phyloP scores from a whole-genome alignment of 1,139 yeast species.

The Yamadazyma atmosphaerica region DNA sequence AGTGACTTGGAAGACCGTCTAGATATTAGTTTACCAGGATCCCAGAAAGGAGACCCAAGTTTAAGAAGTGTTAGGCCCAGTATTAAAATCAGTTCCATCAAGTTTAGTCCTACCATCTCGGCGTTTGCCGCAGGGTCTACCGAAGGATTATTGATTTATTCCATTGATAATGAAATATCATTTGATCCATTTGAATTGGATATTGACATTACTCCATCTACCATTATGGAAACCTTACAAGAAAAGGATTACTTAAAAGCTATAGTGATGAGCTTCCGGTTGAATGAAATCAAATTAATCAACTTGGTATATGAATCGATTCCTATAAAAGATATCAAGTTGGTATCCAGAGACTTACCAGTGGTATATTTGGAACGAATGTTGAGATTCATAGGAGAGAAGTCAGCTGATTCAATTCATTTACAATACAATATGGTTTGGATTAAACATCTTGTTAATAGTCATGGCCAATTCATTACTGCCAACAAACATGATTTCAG shows the following conservation, averaged over 20 bases:
- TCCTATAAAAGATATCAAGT: conserved; percentile 70
- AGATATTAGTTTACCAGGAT: conserved; percentile 82
- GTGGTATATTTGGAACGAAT: conserved; percentile 70
- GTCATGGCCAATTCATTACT: conserved; percentile 78
- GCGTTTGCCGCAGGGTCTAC: conserved; percentile 96
- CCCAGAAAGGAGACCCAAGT: conserved; percentile 85
- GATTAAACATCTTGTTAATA: conserved; percentile 66
- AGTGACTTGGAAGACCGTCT: conserved; percentile 84
- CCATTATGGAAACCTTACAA: conserved; percentile 60
- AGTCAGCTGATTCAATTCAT: conserved; percentile 76
- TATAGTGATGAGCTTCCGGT: conserved; percentile 88
- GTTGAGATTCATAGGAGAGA: conserved; percentile 68
- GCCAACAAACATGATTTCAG: conserved; percentile 63
- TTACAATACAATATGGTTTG: conserved; percentile 81
- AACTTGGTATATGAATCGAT: conserved; percentile 72
- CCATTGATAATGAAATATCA: conserved; percentile 70
- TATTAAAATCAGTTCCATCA: conserved; percentile 71
- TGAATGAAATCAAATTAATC: conserved; percentile 77
- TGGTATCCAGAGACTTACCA: conserved; percentile 71
- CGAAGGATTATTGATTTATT: conserved; percentile 83
- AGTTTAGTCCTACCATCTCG: conserved; percentile 87
- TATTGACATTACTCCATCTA: conserved; percentile 84
- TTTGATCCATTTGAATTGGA: conserved; percentile 97
- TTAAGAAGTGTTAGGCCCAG: conserved; percentile 77
- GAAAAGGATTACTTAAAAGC: conserved; percentile 79